phyloP scores from a whole-genome alignment of 495 filamentous ascomycete species.

The Parachaetomium inaequale region DNA sequence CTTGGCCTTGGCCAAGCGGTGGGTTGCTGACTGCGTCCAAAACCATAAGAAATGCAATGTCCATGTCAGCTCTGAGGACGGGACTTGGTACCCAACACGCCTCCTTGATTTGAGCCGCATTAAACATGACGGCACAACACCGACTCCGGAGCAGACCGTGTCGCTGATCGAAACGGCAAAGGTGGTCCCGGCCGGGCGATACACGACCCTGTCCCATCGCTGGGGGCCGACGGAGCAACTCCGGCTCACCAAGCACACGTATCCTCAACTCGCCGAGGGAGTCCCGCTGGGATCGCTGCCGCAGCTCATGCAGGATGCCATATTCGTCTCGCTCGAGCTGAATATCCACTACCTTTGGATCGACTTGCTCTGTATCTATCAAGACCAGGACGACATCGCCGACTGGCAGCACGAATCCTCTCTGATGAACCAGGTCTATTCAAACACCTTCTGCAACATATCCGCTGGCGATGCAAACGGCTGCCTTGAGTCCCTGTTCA shows the following conservation, averaged over 20 bases:
- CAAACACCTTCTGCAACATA: slow-evolving; percentile 2
- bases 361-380: not conserved
- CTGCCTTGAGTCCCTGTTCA: not conserved
- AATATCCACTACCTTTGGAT: not conserved
- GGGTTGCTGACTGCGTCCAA: not conserved
- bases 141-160: not conserved
- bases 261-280: not conserved
- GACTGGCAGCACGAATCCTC: not conserved
- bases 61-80: not conserved
- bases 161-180: not conserved
- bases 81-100: not conserved
- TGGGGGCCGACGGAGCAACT: not conserved
- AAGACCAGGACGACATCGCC: not conserved
- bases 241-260: not conserved
- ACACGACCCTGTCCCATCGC: slow-evolving; percentile 1
- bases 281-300: not conserved
- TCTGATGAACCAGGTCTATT: not conserved
- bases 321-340: not conserved
- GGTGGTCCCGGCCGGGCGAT: not conserved
- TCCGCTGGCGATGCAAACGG: not conserved
- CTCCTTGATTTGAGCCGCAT: not conserved
- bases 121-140: not conserved
- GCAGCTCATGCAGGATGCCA: not conserved
- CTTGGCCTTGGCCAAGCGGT: not conserved
- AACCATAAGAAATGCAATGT: not conserved